Evolutionary conservation across 2,329 filamentous ascomycete genomes (phyloP).

Genomic region (Sporothrix mexicana): DNA sequence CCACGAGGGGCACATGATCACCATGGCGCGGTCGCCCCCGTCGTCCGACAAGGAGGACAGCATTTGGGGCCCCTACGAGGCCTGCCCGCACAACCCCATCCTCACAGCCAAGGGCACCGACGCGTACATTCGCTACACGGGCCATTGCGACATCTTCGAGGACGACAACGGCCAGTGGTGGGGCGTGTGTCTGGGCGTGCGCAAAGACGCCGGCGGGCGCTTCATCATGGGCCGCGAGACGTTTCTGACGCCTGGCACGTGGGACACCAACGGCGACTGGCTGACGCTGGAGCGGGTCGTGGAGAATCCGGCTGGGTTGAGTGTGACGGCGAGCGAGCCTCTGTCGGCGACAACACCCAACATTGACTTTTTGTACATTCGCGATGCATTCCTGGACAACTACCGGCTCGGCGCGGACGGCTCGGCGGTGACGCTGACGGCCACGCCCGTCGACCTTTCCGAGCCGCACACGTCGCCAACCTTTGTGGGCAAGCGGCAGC

Average conservation of each 20-base stretch:
- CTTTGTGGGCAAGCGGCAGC: conserved; percentile 21
- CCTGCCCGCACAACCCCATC: conserved; percentile 4
- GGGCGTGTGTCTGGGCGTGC: conserved; percentile 18
- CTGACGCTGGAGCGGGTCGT: conserved; percentile 15
- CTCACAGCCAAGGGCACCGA: conserved; percentile 14
- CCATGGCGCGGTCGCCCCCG: not conserved
- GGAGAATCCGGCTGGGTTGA: not conserved
- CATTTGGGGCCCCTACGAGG: conserved; percentile 18
- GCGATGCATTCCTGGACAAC: conserved; percentile 9
- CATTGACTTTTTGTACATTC: conserved; percentile 15
- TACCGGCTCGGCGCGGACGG: conserved; percentile 13
- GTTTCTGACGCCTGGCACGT: conserved; percentile 7
- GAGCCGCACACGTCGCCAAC: conserved; percentile 8
- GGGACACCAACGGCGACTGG: conserved; percentile 14
- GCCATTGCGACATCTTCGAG: conserved; percentile 11
- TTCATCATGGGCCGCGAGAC: conserved; percentile 26
- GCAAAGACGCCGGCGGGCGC: conserved; percentile 18
- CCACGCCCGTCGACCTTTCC: not conserved
- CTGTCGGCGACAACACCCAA: not conserved
- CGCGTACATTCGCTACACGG: conserved; percentile 18
- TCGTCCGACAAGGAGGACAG: too few relatives aligned
- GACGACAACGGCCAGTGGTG: conserved; percentile 15
- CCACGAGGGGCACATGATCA: conserved; percentile 19
- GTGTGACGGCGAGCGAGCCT: not conserved
- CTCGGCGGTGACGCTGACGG: conserved; percentile 6